Conservation (phyloP, 2,329 filamentous ascomycete species). For the Malbranchea cinnamomea region DNA sequence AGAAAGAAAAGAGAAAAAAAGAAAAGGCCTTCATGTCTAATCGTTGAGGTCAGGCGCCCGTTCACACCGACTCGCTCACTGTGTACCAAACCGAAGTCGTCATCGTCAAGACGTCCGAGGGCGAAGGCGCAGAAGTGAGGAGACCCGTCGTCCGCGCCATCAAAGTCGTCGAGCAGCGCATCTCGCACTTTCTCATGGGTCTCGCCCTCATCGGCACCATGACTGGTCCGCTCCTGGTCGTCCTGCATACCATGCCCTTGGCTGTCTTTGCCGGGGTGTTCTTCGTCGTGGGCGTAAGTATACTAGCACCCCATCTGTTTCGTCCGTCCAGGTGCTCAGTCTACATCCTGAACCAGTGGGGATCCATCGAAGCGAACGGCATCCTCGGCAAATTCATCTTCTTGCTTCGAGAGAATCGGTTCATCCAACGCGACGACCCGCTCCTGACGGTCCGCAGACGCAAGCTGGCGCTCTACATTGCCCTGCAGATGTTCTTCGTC, state of each 20-base stretch:
- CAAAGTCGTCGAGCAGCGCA: slow-evolving; percentile 40
- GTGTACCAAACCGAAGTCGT: slow-evolving; percentile 27
- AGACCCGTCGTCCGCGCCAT: slow-evolving; percentile 30
- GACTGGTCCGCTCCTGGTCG: slow-evolving; percentile 39
- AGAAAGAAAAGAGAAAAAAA: too few relatives aligned
- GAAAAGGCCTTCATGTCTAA: too few relatives aligned
- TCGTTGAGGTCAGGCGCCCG: slow-evolving; percentile 37
- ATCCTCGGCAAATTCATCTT: slow-evolving; percentile 38
- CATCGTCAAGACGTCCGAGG: slow-evolving; percentile 28
- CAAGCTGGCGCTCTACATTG: slow-evolving; percentile 36
- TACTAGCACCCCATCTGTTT: neutral
- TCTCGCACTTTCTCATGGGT: slow-evolving; percentile 41
- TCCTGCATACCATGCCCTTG: slow-evolving; percentile 39
- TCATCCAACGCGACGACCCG: slow-evolving; percentile 34
- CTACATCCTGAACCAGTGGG: slow-evolving; percentile 19
- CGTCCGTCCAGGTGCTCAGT: neutral
- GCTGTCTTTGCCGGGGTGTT: slow-evolving; percentile 42
- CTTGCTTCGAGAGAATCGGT: slow-evolving; percentile 32
- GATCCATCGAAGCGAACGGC: slow-evolving; percentile 37
- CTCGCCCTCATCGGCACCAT: slow-evolving; percentile 41
- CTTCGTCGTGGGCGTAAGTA: slow-evolving; percentile 41
- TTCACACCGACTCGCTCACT: slow-evolving; percentile 41
- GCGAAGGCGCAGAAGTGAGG: slow-evolving; percentile 27
- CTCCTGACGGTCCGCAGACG: slow-evolving; percentile 29
- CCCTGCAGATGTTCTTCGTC: slow-evolving; percentile 37